Evolutionary conservation across 768 basidiomycete genomes (phyloP).

Genomic region (Gyrodon lividus): DNA sequence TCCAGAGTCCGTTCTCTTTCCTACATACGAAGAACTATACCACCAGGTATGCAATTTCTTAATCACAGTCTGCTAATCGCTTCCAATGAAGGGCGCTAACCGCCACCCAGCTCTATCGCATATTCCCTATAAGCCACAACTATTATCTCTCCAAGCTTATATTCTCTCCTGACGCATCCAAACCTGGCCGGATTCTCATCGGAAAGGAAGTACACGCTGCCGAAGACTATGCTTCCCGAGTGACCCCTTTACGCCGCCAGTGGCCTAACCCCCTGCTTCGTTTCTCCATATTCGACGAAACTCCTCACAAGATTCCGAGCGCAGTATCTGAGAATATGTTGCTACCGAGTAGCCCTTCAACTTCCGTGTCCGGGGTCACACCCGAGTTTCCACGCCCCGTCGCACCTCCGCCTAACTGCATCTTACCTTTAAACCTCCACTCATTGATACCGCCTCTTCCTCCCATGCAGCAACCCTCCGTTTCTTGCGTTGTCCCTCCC

Average conservation of each 20-base stretch:
- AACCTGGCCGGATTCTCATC: slow-evolving; percentile 57
- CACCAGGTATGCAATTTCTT: slow-evolving; percentile 49
- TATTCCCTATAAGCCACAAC: slow-evolving; percentile 60
- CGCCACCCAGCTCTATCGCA: slow-evolving; percentile 56
- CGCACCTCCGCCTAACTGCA: not conserved
- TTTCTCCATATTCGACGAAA: slow-evolving; percentile 60
- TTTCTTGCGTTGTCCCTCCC: slow-evolving; percentile 15
- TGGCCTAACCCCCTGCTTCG: slow-evolving; percentile 61
- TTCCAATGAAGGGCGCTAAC: slow-evolving; percentile 19
- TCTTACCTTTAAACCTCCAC: not conserved
- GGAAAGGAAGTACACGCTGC: slow-evolving; percentile 56
- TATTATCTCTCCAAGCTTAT: slow-evolving; percentile 67
- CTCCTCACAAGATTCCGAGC: slow-evolving; percentile 36
- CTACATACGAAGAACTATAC: slow-evolving; percentile 59
- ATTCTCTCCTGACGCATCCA: slow-evolving; percentile 61
- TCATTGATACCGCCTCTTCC: slow-evolving; percentile 18
- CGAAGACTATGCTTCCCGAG: slow-evolving; percentile 54
- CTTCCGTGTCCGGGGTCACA: not conserved
- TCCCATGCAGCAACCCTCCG: slow-evolving; percentile 17
- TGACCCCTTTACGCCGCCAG: slow-evolving; percentile 49
- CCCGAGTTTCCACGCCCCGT: slow-evolving; percentile 2
- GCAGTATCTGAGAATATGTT: slow-evolving; percentile 4
- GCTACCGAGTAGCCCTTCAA: slow-evolving; percentile 1
- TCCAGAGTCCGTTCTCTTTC: slow-evolving; percentile 49
- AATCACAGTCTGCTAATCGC: not conserved